These are phyloP conservation scores for Calonectria fujianensis DNA, from an alignment of 2,329 filamentous ascomycete genomes.

Conservation along the genomic window DNA sequence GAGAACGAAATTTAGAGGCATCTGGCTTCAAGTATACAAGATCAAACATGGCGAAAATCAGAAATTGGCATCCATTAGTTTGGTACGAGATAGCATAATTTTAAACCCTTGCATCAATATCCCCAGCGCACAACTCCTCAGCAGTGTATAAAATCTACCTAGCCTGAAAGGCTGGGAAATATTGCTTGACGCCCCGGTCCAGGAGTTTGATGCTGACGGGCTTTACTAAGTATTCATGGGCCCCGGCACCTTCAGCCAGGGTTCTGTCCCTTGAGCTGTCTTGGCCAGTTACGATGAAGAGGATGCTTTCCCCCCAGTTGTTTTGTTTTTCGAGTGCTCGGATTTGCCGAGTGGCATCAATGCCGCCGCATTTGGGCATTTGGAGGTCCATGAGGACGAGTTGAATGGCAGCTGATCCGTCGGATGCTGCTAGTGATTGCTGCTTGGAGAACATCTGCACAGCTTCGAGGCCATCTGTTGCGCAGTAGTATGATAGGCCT, in stretches of 20 bases:
- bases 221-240: conserved; percentile 53
- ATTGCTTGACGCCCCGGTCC: conserved; percentile 41
- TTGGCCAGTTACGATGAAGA: conserved; percentile 56
- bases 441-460: conserved; percentile 58
- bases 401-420: conserved; percentile 41
- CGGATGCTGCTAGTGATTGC: conserved; percentile 35
- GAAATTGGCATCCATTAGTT: background rate
- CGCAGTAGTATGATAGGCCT: conserved; percentile 63
- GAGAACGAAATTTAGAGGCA: conserved; percentile 12
- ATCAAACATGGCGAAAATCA: background rate
- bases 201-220: conserved; percentile 50
- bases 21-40: background rate
- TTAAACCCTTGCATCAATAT: background rate
- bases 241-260: conserved; percentile 46
- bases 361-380: conserved; percentile 56
- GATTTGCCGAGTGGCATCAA: conserved; percentile 54
- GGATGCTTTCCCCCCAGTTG: conserved; percentile 39
- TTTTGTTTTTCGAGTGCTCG: conserved; percentile 47
- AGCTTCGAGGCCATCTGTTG: conserved; percentile 66
- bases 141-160: background rate
- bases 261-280: conserved; percentile 50
- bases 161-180: conserved; percentile 45
- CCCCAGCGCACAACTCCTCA: background rate
- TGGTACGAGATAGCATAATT: background rate
- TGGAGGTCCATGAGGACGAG: conserved; percentile 57